These are phyloP conservation scores for Hericium rajendrae DNA, from an alignment of 768 basidiomycete genomes.

Conservation along the genomic window DNA sequence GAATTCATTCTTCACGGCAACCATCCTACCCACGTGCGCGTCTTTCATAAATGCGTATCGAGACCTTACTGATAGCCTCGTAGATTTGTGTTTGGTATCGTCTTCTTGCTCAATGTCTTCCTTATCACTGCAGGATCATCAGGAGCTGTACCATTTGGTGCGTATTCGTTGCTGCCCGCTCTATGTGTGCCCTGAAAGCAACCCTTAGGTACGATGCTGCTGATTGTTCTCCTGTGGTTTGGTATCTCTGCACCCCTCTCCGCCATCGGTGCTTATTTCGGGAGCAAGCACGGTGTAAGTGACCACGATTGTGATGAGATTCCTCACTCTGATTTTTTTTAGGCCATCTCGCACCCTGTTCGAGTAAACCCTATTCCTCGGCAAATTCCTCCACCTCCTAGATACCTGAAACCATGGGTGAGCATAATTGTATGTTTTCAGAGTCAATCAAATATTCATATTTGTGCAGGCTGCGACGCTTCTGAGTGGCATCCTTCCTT, in stretches of 20 bases:
- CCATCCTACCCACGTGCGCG: constrained; percentile 75
- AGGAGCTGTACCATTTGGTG: constrained; percentile 93
- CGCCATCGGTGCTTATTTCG: constrained; percentile 77
- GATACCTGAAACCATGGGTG: constrained; percentile 78
- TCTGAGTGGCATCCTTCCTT: constrained; percentile 87
- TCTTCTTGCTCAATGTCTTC: constrained; percentile 89
- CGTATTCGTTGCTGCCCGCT: constrained; percentile 8
- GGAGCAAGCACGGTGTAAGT: constrained; percentile 77
- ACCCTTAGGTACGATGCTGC: constrained; percentile 63
- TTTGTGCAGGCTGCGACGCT: constrained; percentile 48
- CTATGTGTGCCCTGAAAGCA: neutral
- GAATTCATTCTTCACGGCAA: constrained; percentile 83
- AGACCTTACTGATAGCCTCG: neutral
- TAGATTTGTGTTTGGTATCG: constrained; percentile 73
- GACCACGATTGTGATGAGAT: neutral
- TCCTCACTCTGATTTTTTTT: constrained; percentile 6
- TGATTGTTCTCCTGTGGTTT: constrained; percentile 84
- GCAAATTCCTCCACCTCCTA: constrained; percentile 86
- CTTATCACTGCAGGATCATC: constrained; percentile 79
- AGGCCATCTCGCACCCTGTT: constrained; percentile 76
- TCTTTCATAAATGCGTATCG: neutral
- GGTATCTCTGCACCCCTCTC: constrained; percentile 89
- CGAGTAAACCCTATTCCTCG: constrained; percentile 89
- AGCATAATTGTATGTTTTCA: constrained; percentile 15
- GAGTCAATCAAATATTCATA: constrained; percentile 1